Evolutionary conservation across 2,329 filamentous ascomycete species (phyloP), one percentile per base, ranked within the genome.

Genomic region (Tetracladium maxilliforme): DNA sequence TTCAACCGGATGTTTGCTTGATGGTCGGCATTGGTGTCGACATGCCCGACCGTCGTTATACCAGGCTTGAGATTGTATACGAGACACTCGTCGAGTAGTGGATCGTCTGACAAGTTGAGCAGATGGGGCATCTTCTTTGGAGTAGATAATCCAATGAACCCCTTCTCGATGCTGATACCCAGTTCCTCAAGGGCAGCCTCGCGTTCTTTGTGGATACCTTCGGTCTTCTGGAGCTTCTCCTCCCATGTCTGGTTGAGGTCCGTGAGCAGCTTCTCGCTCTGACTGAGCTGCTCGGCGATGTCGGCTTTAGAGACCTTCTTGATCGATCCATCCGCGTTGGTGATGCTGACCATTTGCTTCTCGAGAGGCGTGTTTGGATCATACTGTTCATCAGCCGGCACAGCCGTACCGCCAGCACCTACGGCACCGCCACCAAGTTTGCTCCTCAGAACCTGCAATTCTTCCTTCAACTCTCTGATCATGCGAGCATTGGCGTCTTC

Each of bases 211-310:
- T 98, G 90, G 28, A 98, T 95, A 39, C 87, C 74, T 48, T 98
- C 90, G 0, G 90, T 98, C 55, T 92, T 94, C 35, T 72, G 66
- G 33, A 98, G 57, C 51, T 95, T 95, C 54, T 98, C 71, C 54
- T 98, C 90, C 90, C 90, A 98, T 1, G 90, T 98, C 54, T 98
- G 86, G 43, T 98, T 98, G 27, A 98, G 68, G 47, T 98, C 90
- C 24, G 79, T 76, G 43, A 95, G 80, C 12, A 98, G 66, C 53
- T 98, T 98, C 54, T 98, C 90, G 35, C 83, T 93, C 48, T 95
- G 90, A 39, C 76, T 86, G 14, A 98, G 61, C 49, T 98, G 92
- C 48, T 98, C 90, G 6, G 84, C 82, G 47, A 98, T 98, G 45
- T 98, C 90, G 3, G 90, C 90, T 50, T 98, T 98, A 25, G 86